phyloP scores from a whole-genome alignment of 441 rosid genomes.

The Dalechampia spathulata region DNA sequence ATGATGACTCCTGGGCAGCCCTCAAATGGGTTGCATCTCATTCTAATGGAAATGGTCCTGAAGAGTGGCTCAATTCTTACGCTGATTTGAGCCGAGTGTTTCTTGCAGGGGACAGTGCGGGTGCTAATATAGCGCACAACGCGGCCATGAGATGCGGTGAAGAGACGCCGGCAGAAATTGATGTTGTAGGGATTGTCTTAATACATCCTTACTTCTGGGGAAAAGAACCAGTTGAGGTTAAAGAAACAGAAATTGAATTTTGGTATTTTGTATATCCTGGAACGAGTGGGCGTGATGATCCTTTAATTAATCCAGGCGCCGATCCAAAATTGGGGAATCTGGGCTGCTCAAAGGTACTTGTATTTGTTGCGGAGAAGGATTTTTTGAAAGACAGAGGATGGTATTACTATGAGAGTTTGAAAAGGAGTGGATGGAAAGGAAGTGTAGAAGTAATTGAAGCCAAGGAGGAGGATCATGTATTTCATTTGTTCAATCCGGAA shows the following conservation, averaged over 20 bases:
- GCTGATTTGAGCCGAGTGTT: conserved; percentile 29
- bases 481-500: conserved; percentile 18
- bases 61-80: conserved; percentile 21
- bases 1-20: conserved; percentile 34
- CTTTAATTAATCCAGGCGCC: conserved; percentile 21
- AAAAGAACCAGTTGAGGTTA: conserved; percentile 27
- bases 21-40: conserved; percentile 29
- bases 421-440: conserved; percentile 25
- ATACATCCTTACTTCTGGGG: conserved; percentile 44
- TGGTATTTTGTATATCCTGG: conserved; percentile 28
- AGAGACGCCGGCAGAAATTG: conserved; percentile 4
- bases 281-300: conserved; percentile 31
- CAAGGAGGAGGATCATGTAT: conserved; percentile 28
- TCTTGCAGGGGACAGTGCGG: conserved; percentile 31
- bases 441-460: conserved; percentile 17
- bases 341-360: conserved; percentile 18
- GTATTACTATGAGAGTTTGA: conserved; percentile 22
- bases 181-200: conserved; percentile 20
- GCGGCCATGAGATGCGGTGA: conserved; percentile 20
- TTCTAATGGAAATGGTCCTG: conserved; percentile 18
- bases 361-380: conserved; percentile 32
- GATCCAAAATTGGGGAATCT: conserved; percentile 20
- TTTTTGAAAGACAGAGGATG: conserved; percentile 23
- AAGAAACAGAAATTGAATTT: conserved; percentile 14
- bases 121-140: conserved; percentile 36